phyloP scores from a whole-genome alignment of 108 stramenopile genomes.

The Heterococcus sp. region DNA sequence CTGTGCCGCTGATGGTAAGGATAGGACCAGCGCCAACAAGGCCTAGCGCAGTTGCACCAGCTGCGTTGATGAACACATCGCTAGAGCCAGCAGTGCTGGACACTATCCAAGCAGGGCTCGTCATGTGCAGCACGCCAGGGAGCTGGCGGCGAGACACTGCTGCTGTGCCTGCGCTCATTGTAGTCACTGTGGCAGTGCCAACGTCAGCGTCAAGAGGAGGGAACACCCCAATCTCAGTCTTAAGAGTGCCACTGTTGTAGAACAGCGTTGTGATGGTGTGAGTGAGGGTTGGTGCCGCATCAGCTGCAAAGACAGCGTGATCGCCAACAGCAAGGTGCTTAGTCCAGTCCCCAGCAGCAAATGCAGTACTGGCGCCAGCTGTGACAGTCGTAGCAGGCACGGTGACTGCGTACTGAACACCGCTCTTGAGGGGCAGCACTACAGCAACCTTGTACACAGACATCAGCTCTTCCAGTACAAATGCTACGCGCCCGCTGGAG shows the following conservation, averaged over 20 bases:
- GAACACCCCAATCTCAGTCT: neutral
- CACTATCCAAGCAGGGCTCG: neutral
- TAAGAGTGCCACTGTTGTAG: constrained; percentile 8
- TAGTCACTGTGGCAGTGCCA: no score
- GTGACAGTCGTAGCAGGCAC: constrained; percentile 1
- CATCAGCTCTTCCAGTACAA: constrained; percentile 39
- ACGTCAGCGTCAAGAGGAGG: no score
- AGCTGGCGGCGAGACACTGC: neutral
- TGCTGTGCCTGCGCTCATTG: neutral
- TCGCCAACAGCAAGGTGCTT: constrained; percentile 32
- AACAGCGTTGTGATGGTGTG: constrained; percentile 1
- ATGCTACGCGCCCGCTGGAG: constrained; percentile 20
- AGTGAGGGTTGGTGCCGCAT: no score
- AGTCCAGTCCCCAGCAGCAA: constrained; percentile 18
- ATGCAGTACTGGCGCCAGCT: constrained; percentile 6
- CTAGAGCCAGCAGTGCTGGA: neutral
- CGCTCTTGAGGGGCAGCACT: constrained; percentile 8
- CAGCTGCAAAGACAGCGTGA: neutral
- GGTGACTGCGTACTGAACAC: constrained; percentile 5
- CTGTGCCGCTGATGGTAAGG: constrained; percentile 11
- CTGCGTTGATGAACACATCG: no score
- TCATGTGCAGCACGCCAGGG: neutral
- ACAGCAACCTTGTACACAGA: constrained; percentile 31
- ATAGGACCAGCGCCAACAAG: no score
- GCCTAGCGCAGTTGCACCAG: no score